phyloP scores from a whole-genome alignment of 768 basidiomycete genomes.

The Gymnopilus junonius region DNA sequence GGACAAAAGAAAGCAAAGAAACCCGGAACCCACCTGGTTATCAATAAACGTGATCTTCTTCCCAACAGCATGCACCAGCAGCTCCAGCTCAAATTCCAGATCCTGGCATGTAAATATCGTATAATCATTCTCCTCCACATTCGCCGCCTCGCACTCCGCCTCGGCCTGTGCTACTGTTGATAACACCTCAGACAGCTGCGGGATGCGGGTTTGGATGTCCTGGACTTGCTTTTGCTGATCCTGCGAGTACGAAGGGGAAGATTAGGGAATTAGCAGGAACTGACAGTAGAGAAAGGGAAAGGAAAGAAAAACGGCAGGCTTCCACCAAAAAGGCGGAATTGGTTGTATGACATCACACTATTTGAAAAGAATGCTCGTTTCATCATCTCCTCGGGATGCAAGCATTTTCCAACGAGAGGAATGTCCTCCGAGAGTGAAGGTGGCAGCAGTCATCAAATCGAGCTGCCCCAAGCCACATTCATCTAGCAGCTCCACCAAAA shows the following conservation, averaged over 20 bases:
- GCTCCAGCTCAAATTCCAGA: slow-evolving; percentile 85
- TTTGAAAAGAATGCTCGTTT: no score
- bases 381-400: no score
- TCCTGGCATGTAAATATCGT: slow-evolving; percentile 90
- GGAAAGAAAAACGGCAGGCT: no score
- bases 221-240: slow-evolving; percentile 74
- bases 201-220: slow-evolving; percentile 68
- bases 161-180: slow-evolving; percentile 66
- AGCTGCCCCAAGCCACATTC: no score
- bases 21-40: slow-evolving; percentile 71
- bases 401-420: no score
- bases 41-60: slow-evolving; percentile 97
- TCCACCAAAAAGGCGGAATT: no score
- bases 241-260: slow-evolving; percentile 24
- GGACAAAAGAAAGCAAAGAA: not conserved
- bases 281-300: not conserved
- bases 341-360: no score
- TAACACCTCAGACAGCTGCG: slow-evolving; percentile 62
- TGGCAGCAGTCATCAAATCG: no score
- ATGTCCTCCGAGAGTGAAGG: no score
- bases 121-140: slow-evolving; percentile 97
- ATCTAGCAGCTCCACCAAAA: no score
- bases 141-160: slow-evolving; percentile 78
- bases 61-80: slow-evolving; percentile 77
- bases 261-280: not conserved